Evolutionary conservation across 768 basidiomycete species (phyloP).

Genomic region (Tricholomella constricta): DNA sequence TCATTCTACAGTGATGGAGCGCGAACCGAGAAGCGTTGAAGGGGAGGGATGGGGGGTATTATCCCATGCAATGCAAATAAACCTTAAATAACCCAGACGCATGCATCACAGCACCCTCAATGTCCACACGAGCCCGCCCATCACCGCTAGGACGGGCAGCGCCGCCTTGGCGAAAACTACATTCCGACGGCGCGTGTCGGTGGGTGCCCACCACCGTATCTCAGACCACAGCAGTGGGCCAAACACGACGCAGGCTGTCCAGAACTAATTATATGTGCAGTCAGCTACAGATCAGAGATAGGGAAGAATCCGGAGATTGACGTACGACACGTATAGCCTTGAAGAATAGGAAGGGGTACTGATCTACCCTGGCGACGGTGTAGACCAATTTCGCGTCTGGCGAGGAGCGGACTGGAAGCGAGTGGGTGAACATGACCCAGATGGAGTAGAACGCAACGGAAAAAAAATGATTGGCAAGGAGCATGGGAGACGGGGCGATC

Average conservation of each 20-base stretch:
- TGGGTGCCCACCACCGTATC: constrained; percentile 67
- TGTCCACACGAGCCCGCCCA: constrained; percentile 5
- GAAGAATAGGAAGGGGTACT: constrained; percentile 69
- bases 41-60: too few species aligned
- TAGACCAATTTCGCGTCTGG: constrained; percentile 36
- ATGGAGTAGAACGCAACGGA: constrained; percentile 93
- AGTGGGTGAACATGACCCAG: constrained; percentile 80
- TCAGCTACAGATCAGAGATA: neutral
- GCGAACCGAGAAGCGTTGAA: too few species aligned
- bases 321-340: constrained; percentile 72
- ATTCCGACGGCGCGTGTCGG: constrained; percentile 3
- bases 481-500: constrained; percentile 73
- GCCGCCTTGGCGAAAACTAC: neutral
- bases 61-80: neutral
- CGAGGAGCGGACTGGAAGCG: constrained; percentile 25
- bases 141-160: neutral
- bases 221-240: constrained; percentile 88
- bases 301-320: constrained; percentile 22
- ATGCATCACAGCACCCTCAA: neutral
- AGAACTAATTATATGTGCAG: constrained; percentile 56
- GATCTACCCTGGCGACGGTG: constrained; percentile 46
- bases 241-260: constrained; percentile 89
- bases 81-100: neutral
- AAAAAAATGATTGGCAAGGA: constrained; percentile 93
- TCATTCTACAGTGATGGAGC: too few species aligned